Evolutionary conservation across 2,329 filamentous ascomycete species (phyloP).

Genomic region (Aspergillus japonicus): DNA sequence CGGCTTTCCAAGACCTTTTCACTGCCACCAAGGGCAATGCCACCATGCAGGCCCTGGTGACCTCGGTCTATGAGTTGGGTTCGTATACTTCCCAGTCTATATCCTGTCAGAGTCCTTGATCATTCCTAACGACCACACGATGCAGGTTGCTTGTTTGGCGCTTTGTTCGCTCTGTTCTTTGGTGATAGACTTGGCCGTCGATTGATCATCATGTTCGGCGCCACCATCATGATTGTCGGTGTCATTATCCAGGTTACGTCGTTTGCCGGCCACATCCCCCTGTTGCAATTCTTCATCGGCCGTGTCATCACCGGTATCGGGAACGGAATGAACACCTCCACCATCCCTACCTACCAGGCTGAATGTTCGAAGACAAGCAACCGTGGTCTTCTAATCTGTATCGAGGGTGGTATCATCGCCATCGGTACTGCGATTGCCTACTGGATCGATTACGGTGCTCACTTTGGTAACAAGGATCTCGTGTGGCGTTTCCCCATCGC

Average conservation of each 20-base stretch:
- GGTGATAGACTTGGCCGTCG: conserved; percentile 40
- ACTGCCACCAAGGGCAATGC: conserved; percentile 38
- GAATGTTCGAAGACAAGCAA: conserved; percentile 57
- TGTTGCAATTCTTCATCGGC: conserved; percentile 54
- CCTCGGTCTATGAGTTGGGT: conserved; percentile 34
- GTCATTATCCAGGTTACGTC: conserved; percentile 41
- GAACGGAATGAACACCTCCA: conserved; percentile 57
- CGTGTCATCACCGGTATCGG: conserved; percentile 54
- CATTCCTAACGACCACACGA: neutral
- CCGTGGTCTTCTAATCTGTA: conserved; percentile 61
- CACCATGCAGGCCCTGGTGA: conserved; percentile 38
- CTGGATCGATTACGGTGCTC: conserved; percentile 52
- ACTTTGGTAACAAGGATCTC: conserved; percentile 35
- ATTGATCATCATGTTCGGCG: conserved; percentile 56
- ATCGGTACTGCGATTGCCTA: conserved; percentile 54
- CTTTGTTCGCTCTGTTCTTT: conserved; percentile 37
- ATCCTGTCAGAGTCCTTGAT: neutral
- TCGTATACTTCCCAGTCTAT: neutral
- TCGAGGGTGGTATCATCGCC: conserved; percentile 54
- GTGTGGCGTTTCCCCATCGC: conserved; percentile 55
- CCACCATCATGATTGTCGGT: conserved; percentile 50
- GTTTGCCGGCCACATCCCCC: conserved; percentile 33
- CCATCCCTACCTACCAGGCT: conserved; percentile 55
- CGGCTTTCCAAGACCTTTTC: conserved; percentile 34
- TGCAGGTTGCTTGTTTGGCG: conserved; percentile 37